Conservation (phyloP, 352 stramenopile genomes). For the Phytophthora ohioensis region DNA sequence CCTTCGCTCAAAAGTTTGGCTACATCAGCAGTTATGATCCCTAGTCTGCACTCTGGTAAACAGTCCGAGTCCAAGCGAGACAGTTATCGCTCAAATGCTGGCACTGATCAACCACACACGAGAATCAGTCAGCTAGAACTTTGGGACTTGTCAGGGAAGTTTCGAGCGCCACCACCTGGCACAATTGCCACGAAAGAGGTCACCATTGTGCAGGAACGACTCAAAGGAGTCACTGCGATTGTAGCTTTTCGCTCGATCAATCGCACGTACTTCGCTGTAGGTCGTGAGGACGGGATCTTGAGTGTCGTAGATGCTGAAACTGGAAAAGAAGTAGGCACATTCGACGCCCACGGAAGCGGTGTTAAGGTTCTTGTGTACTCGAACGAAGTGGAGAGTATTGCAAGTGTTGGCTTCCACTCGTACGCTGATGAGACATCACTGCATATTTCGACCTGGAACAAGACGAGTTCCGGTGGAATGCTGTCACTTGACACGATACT, state of each 20-base stretch:
- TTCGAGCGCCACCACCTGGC: conserved; percentile 26
- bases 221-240: conserved; percentile 64
- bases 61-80: conserved; percentile 26
- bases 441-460: conserved; percentile 65
- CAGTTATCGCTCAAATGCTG: conserved; percentile 45
- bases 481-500: conserved; percentile 47
- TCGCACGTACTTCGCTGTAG: conserved; percentile 59
- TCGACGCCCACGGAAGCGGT: conserved; percentile 67
- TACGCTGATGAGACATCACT: conserved; percentile 75
- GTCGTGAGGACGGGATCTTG: conserved; percentile 65
- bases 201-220: conserved; percentile 45
- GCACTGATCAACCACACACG: conserved; percentile 42
- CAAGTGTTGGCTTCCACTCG: conserved; percentile 65
- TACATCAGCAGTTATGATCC: conserved; percentile 60
- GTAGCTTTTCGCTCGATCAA: conserved; percentile 59
- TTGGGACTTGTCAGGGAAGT: conserved; percentile 59
- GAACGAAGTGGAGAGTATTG: conserved; percentile 54
- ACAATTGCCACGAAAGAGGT: conserved; percentile 42
- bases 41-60: conserved; percentile 31
- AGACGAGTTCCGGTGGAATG: conserved; percentile 38
- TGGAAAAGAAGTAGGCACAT: conserved; percentile 49
- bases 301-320: conserved; percentile 64
- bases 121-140: conserved; percentile 67
- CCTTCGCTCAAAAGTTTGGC: conserved; percentile 59
- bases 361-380: conserved; percentile 66